These are phyloP conservation scores for Cryphonectria parasitica DNA, from an alignment of 2,329 filamentous ascomycete species.

Conservation along the genomic window DNA sequence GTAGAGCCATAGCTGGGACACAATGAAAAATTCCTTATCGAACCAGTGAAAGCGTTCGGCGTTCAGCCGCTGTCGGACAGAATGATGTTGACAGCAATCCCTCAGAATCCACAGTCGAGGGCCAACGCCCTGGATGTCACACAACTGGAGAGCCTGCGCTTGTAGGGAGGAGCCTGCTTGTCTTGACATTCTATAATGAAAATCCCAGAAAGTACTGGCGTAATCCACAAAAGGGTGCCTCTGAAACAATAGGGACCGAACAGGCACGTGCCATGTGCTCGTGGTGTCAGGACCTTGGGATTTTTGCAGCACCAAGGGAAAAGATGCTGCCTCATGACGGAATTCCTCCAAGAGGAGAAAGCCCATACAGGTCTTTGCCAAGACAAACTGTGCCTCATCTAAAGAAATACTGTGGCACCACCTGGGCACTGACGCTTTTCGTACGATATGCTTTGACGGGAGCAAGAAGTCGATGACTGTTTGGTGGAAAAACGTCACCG, in stretches of 20 bases:
- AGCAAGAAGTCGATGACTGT: slow-evolving; percentile 7
- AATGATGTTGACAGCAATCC: not conserved
- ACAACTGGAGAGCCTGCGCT: not conserved
- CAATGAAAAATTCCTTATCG: not conserved
- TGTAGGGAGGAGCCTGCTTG: not conserved
- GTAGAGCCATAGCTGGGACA: slow-evolving; percentile 1
- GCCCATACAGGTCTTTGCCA: not conserved
- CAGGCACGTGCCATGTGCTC: not conserved
- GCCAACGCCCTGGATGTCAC: not conserved
- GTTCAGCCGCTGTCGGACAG: slow-evolving; percentile 1
- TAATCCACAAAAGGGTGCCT: not conserved
- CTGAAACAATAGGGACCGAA: not conserved
- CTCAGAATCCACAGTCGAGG: not conserved
- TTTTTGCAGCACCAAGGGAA: not conserved
- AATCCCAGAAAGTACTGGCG: not conserved
- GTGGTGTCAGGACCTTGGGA: not conserved
- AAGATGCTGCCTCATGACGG: not conserved
- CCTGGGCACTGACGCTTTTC: too few relatives aligned
- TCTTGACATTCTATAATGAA: not conserved
- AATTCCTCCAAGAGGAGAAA: slow-evolving; percentile 6
- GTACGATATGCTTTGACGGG: not conserved
- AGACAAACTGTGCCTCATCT: not conserved
- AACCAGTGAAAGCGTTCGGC: not conserved
- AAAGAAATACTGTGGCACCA: slow-evolving; percentile 4
- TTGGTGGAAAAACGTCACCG: slow-evolving; percentile 8